phyloP scores from a whole-genome alignment of 2,329 filamentous ascomycete genomes.

The Neonectria sp. region DNA sequence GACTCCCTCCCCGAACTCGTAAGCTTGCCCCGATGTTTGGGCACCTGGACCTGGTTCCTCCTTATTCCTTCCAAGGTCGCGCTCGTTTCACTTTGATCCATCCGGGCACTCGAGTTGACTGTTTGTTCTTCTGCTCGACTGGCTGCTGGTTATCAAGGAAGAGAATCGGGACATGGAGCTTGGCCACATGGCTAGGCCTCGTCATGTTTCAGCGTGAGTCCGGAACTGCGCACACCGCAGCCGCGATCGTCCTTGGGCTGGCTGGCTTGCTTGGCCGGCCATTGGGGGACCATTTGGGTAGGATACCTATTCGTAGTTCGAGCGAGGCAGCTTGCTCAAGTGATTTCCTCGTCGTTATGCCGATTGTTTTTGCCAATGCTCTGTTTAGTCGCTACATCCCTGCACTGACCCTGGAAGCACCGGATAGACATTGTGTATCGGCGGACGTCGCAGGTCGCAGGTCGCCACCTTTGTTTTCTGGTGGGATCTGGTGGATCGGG shows the following conservation, averaged over 20 bases:
- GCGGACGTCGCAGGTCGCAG: conserved; percentile 44
- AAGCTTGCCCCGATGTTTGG: conserved; percentile 24
- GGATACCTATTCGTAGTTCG: conserved; percentile 15
- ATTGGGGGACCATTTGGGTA: conserved; percentile 28
- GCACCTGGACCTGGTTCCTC: conserved; percentile 40
- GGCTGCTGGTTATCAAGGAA: conserved; percentile 37
- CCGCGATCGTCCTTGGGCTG: conserved; percentile 21
- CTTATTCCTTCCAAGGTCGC: conserved; percentile 35
- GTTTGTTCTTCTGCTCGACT: conserved; percentile 30
- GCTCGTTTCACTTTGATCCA: conserved; percentile 45
- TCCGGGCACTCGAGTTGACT: conserved; percentile 33
- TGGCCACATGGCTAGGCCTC: conserved; percentile 43
- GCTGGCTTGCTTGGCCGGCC: conserved; percentile 13
- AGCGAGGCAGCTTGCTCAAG: conserved; percentile 17
- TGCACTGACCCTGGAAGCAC: conserved; percentile 37
- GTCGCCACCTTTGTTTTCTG: conserved; percentile 19
- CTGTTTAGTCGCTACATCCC: conserved; percentile 32
- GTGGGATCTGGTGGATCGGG: background rate
- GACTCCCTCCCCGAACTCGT: conserved; percentile 17
- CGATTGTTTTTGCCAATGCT: conserved; percentile 17
- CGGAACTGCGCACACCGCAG: conserved; percentile 39
- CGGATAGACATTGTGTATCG: conserved; percentile 33
- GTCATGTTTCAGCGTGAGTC: conserved; percentile 48
- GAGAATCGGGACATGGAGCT: conserved; percentile 41
- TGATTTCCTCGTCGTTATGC: conserved; percentile 7